A percentile compares a stretch with the other conserved stretches of the same genome.
Evolutionary conservation across 2,329 filamentous ascomycete species (phyloP).

Genomic region (Ilyonectria robusta): DNA sequence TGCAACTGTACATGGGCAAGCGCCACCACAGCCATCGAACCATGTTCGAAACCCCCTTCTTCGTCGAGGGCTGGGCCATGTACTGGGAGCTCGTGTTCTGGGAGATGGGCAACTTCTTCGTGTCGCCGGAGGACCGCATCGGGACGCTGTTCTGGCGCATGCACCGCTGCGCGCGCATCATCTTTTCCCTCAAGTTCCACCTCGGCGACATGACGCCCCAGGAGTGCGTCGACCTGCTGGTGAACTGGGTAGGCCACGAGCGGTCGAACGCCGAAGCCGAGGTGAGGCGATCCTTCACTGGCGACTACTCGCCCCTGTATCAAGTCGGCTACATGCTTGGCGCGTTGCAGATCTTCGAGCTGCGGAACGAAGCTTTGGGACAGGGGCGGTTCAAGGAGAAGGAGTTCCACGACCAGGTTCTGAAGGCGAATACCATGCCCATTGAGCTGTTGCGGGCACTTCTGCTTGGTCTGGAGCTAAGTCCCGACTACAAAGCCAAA

Average conservation of each 20-base stretch:
- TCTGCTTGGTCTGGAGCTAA: slow-evolving; percentile 58
- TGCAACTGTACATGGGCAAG: slow-evolving; percentile 65
- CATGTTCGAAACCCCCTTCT: slow-evolving; percentile 71
- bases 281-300: slow-evolving; percentile 69
- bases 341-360: slow-evolving; percentile 67
- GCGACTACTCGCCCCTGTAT: slow-evolving; percentile 70
- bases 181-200: slow-evolving; percentile 72
- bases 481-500: slow-evolving; percentile 58
- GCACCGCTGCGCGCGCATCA: slow-evolving; percentile 72
- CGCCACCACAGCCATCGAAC: slow-evolving; percentile 64
- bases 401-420: slow-evolving; percentile 68
- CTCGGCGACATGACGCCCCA: slow-evolving; percentile 66
- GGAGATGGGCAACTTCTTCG: slow-evolving; percentile 66
- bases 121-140: slow-evolving; percentile 65
- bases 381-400: slow-evolving; percentile 61
- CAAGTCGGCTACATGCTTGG: slow-evolving; percentile 74
- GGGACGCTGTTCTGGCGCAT: slow-evolving; percentile 75
- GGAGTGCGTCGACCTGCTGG: slow-evolving; percentile 70
- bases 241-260: slow-evolving; percentile 71
- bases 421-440: slow-evolving; percentile 67
- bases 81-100: slow-evolving; percentile 75
- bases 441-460: slow-evolving; percentile 68
- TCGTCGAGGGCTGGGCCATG: slow-evolving; percentile 72
- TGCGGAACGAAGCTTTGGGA: slow-evolving; percentile 64
- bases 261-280: slow-evolving; percentile 72